These are phyloP conservation scores for Purpureocillium lavendulum DNA, from an alignment of 2,329 filamentous ascomycete genomes.

Conservation along the genomic window DNA sequence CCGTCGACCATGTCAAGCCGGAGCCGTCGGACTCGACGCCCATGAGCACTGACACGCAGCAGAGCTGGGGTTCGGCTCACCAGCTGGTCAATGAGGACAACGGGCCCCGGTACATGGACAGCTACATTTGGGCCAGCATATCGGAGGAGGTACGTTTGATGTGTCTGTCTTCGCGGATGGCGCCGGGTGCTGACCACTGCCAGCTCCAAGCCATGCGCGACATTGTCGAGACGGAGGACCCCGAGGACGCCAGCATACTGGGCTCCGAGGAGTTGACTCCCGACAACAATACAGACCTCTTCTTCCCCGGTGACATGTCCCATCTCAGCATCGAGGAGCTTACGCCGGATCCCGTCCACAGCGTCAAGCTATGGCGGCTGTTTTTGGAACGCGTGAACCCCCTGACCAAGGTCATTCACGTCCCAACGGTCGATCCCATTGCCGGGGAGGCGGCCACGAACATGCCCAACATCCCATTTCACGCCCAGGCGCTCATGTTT, in stretches of 20 bases:
- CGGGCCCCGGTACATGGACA: conserved; percentile 49
- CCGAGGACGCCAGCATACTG: conserved; percentile 38
- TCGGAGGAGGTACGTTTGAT: conserved; percentile 40
- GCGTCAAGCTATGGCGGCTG: conserved; percentile 66
- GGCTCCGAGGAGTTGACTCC: conserved; percentile 42
- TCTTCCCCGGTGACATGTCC: conserved; percentile 34
- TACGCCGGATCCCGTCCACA: conserved; percentile 57
- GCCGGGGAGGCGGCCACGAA: conserved; percentile 55
- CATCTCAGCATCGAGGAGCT: conserved; percentile 36
- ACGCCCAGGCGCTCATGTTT: conserved; percentile 54
- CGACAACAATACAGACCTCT: conserved; percentile 42
- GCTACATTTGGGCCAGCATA: conserved; percentile 42
- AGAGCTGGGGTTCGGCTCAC: conserved; percentile 36
- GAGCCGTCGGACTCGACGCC: conserved; percentile 18
- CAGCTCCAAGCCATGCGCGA: conserved; percentile 51
- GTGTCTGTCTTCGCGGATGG: not conserved
- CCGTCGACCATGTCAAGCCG: conserved; percentile 10
- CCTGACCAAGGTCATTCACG: conserved; percentile 63
- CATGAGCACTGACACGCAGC: conserved; percentile 17
- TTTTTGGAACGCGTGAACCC: conserved; percentile 71
- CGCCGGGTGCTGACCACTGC: conserved; percentile 7
- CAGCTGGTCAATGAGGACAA: conserved; percentile 49
- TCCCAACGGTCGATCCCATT: conserved; percentile 58
- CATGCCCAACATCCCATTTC: conserved; percentile 44
- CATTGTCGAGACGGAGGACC: conserved; percentile 42